phyloP scores from a whole-genome alignment of 2,329 filamentous ascomycete species.

The Pseudogymnoascus pannorum region DNA sequence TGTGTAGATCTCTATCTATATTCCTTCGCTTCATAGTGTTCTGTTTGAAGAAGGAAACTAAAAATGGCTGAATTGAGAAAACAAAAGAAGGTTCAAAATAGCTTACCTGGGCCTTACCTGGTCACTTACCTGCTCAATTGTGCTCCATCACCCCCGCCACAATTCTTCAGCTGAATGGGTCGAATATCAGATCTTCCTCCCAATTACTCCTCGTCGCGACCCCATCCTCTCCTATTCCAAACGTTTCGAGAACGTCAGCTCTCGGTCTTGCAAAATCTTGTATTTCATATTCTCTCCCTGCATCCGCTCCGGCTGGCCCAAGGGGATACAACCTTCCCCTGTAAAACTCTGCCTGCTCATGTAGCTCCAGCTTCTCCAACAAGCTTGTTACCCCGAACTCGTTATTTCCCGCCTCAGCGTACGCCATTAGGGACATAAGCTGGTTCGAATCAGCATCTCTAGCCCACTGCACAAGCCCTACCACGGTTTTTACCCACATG shows the following conservation, averaged over 20 bases:
- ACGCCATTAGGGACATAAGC: neutral
- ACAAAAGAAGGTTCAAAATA: neutral
- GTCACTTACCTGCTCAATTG: neutral
- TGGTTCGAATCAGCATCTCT: neutral
- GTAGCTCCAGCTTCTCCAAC: neutral
- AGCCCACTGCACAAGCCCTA: conserved; percentile 18
- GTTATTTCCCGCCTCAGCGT: neutral
- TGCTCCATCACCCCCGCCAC: neutral
- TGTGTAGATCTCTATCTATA: neutral
- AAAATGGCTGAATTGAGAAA: neutral
- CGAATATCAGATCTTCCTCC: neutral
- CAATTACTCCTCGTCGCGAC: neutral
- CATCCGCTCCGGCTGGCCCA: neutral
- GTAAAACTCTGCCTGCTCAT: neutral
- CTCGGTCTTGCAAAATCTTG: neutral
- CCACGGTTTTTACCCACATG: conserved; percentile 18
- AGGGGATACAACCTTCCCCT: neutral
- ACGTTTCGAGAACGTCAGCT: neutral
- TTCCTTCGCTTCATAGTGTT: neutral
- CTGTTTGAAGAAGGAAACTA: neutral
- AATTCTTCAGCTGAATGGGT: neutral
- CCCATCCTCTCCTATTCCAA: neutral
- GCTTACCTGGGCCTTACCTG: neutral
- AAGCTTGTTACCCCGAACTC: neutral
- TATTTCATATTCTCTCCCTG: neutral